Evolutionary conservation across 768 basidiomycete species (phyloP), one percentile per base, ranked within the genome.

Genomic region (Crassisporium funariophilum): DNA sequence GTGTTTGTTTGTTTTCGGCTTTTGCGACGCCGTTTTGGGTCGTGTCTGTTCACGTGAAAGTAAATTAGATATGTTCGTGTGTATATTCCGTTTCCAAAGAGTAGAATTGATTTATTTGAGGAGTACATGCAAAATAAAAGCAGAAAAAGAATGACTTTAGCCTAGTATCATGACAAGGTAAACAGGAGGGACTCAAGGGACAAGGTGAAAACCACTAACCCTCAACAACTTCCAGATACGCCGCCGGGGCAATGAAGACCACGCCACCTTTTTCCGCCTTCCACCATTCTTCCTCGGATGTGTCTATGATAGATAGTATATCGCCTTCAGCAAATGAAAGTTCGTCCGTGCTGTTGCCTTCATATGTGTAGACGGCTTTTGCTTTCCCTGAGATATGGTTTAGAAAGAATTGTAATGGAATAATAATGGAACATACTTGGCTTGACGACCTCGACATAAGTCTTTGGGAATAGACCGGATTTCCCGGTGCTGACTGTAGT

Each of bases 271-370:
- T 79, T 70, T 98, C 95, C 29, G 86, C 88, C 73, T 95, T 98
- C 91, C 91, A 98, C 97, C 97, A 98, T 58, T 91, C 89, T 42
- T 72, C 76, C 55, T 98, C 97, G 44, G 78, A 78, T 37, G 69
- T 79, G 61, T 99, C 97, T 47, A 98, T 78, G 52, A 99, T 83
- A 6, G 74, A 74, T 29, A 98, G 69, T 24, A 68, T 63, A 46
- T 95, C 90, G 48, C 90, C 93, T 68, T 92, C 92, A 5, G 68
- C 69, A 62, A 98, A 91, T 1, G 89, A 74, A n/a, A 95, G 73
- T 62, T 98, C 94, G 55, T 98, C 94, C 12, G 81, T 58, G 49
- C 80, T 86, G 34, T 66, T 65, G 19, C 83, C 84, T 4, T 73
- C 68, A 60, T 98, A 98, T 0, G 85, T 66, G 63, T 91, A 98